phyloP scores from a whole-genome alignment of 495 filamentous ascomycete genomes.

The Trichoderma erinaceum region DNA sequence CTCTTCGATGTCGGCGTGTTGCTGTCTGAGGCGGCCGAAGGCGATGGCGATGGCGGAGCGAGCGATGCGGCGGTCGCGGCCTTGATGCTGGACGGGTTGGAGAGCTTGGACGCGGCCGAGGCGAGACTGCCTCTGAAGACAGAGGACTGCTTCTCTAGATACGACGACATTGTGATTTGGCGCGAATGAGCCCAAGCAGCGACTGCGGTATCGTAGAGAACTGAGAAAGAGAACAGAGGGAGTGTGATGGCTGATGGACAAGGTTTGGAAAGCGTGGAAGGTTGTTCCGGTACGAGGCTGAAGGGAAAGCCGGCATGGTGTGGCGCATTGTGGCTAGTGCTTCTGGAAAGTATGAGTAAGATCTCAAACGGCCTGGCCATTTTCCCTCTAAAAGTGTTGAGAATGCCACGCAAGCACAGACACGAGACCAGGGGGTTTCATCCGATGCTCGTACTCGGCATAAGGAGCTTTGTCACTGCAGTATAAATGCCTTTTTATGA shows the following conservation, averaged over 20 bases:
- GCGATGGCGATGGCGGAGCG: constrained; percentile 32
- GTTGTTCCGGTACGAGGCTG: background rate
- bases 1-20: constrained; percentile 47
- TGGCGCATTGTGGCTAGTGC: background rate
- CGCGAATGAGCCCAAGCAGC: background rate
- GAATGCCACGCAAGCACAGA: constrained; percentile 13
- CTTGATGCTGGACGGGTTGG: constrained; percentile 36
- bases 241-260: background rate
- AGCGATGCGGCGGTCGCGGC: constrained; percentile 29
- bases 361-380: background rate
- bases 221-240: constrained; percentile 4
- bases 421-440: background rate
- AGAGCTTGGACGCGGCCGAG: constrained; percentile 42
- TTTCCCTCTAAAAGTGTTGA: background rate
- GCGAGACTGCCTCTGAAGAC: constrained; percentile 43
- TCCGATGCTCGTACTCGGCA: background rate
- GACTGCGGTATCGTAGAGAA: constrained; percentile 1
- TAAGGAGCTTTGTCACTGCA: background rate
- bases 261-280: background rate
- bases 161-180: constrained; percentile 40
- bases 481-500: no score
- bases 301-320: constrained; percentile 1
- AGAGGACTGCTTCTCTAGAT: constrained; percentile 43
- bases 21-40: constrained; percentile 40
- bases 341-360: background rate